A percentile compares a stretch with the other conserved stretches of the same genome.
Evolutionary conservation across 2,329 filamentous ascomycete genomes (phyloP).

Genomic region (Microcyclosporella mali): DNA sequence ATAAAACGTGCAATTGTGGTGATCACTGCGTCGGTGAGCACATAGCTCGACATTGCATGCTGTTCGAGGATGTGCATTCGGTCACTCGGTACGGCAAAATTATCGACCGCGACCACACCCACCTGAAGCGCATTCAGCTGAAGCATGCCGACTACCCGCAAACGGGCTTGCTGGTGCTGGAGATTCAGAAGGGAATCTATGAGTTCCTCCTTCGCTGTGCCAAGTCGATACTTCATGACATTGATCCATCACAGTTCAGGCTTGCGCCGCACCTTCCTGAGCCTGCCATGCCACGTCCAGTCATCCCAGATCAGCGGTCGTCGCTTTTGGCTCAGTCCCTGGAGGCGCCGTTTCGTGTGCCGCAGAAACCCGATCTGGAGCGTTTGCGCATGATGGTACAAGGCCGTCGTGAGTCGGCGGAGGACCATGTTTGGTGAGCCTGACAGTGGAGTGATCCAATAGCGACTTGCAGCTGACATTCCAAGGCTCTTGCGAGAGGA

Average conservation of each 20-base stretch:
- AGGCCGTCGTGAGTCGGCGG: conserved; percentile 38
- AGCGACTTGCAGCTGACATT: too few relatives aligned
- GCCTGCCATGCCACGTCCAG: conserved; percentile 3
- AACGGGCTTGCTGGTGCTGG: conserved; percentile 40
- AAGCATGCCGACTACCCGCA: conserved; percentile 6
- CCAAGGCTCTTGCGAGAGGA: conserved; percentile 53
- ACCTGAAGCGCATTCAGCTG: conserved; percentile 6
- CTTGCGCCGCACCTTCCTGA: conserved; percentile 13
- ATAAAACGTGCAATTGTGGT: conserved; percentile 5
- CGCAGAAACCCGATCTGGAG: conserved; percentile 42
- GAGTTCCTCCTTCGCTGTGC: conserved; percentile 47
- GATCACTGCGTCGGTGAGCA: conserved; percentile 10
- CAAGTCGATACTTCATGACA: conserved; percentile 48
- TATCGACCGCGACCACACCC: conserved; percentile 13
- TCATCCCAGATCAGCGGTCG: conserved; percentile 5
- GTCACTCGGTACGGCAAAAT: conserved; percentile 25
- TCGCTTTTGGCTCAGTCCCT: conserved; percentile 25
- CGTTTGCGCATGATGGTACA: conserved; percentile 42
- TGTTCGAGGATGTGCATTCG: conserved; percentile 15
- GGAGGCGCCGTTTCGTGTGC: conserved; percentile 50
- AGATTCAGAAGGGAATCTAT: conserved; percentile 46
- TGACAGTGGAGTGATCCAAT: too few relatives aligned
- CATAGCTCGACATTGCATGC: neutral
- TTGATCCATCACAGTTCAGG: conserved; percentile 22
- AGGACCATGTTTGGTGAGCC: conserved; percentile 54